Conservation (phyloP, 768 basidiomycete genomes). For the Hygrophoropsis aurantiaca region DNA sequence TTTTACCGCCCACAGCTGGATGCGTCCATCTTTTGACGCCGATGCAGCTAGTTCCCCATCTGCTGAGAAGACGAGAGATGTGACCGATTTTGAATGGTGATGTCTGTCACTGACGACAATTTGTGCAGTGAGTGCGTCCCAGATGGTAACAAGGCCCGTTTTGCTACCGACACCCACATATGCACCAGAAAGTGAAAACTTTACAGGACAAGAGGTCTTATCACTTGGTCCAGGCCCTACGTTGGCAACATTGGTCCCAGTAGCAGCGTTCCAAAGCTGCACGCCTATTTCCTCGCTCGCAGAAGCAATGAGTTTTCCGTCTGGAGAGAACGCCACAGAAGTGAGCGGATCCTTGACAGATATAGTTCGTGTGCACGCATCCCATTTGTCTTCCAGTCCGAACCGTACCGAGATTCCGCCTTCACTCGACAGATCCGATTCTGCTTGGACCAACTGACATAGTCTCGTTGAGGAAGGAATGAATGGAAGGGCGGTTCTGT, state of each 20-base stretch:
- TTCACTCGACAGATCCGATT: not conserved
- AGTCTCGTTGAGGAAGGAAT: conserved; percentile 1
- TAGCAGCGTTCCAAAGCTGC: conserved; percentile 19
- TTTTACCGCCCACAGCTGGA: conserved; percentile 23
- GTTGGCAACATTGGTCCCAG: conserved; percentile 18
- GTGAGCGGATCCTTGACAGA: conserved; percentile 6
- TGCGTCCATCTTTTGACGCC: conserved; percentile 12
- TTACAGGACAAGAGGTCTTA: conserved; percentile 8
- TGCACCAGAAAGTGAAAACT: conserved; percentile 18
- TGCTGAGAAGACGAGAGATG: conserved; percentile 17
- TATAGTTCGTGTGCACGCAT: not conserved
- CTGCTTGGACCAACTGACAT: conserved; percentile 8
- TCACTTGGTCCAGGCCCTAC: conserved; percentile 11
- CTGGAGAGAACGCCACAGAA: conserved; percentile 15
- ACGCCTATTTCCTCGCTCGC: conserved; percentile 13
- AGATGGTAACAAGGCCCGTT: conserved; percentile 12
- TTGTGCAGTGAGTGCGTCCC: conserved; percentile 24
- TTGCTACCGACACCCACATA: conserved; percentile 18
- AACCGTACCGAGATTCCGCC: not conserved
- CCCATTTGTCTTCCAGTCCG: not conserved
- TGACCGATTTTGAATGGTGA: conserved; percentile 11
- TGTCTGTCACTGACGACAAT: conserved; percentile 12
- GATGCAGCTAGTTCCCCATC: conserved; percentile 14
- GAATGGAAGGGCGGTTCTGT: conserved; percentile 10
- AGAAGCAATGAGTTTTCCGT: conserved; percentile 12